phyloP scores from a whole-genome alignment of 208 protist genomes.

The Novymonas esmeraldas region DNA sequence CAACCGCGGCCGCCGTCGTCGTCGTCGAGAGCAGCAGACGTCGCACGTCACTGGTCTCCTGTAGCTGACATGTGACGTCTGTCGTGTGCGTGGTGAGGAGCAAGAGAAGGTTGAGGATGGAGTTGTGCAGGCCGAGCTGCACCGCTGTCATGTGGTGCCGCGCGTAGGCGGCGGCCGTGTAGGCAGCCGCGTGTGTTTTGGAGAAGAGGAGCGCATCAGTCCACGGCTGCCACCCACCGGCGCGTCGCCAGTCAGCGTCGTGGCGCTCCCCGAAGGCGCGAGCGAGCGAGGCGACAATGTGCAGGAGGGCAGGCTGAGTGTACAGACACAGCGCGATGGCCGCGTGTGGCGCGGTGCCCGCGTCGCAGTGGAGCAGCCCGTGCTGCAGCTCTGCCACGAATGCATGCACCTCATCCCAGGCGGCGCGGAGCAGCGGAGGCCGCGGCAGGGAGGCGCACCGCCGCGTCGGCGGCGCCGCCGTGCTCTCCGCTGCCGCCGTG shows the following conservation, averaged over 20 bases:
- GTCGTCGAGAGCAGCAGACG: constrained; percentile 13
- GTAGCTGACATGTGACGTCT: constrained; percentile 13
- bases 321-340: constrained; percentile 23
- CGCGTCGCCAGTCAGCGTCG: constrained; percentile 24
- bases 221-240: constrained; percentile 55
- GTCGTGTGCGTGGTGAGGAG: constrained; percentile 24
- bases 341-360: not conserved
- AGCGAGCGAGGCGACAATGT: constrained; percentile 24
- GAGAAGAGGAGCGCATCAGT: constrained; percentile 52
- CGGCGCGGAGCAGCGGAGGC: too few relatives aligned
- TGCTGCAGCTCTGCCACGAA: constrained; percentile 1
- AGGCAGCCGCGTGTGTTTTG: constrained; percentile 26
- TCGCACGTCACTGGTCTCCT: constrained; percentile 25
- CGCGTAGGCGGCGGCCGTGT: constrained; percentile 44
- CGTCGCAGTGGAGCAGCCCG: not conserved
- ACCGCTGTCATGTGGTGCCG: constrained; percentile 44
- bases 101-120: constrained; percentile 56
- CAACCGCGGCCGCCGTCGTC: not conserved
- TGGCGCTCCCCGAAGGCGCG: constrained; percentile 27
- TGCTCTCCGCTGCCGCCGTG: not conserved
- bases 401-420: too few relatives aligned
- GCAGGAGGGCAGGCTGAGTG: constrained; percentile 38
- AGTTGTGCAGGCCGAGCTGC: constrained; percentile 35
- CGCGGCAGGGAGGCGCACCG: not conserved
- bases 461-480: not conserved